A percentile compares a stretch with the other conserved stretches of the same genome.
Evolutionary conservation across 345 rosid species (phyloP).

Genomic region (Geranium brycei): DNA sequence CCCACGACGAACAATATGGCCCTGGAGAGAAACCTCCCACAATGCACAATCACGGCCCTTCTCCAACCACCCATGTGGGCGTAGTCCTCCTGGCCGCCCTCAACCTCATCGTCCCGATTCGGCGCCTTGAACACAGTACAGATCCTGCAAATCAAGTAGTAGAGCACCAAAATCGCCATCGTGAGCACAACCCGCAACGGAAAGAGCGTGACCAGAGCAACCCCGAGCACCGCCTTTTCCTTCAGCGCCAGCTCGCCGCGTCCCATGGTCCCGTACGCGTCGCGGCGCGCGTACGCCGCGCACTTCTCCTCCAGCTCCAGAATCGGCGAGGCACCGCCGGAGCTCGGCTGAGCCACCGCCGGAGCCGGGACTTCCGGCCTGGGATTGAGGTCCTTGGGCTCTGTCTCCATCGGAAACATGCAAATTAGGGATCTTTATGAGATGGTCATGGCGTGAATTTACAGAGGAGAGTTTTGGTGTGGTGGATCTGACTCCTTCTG

Average conservation of each 20-base stretch:
- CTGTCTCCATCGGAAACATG: not conserved
- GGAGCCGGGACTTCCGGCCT: not conserved
- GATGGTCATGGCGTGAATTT: not conserved
- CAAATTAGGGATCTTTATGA: not conserved
- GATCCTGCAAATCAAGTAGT: conserved; percentile 65
- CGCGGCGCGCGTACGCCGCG: conserved; percentile 74
- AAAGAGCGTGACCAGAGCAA: conserved; percentile 56
- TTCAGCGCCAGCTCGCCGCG: conserved; percentile 52
- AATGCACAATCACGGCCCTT: conserved; percentile 46
- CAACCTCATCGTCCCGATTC: conserved; percentile 42
- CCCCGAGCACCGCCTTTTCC: conserved; percentile 49
- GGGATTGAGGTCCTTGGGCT: not conserved
- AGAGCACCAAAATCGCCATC: conserved; percentile 34
- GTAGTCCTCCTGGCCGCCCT: conserved; percentile 74
- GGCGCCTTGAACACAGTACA: conserved; percentile 72
- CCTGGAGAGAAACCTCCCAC: conserved; percentile 63
- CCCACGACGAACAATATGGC: conserved; percentile 69
- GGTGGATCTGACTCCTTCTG: not conserved
- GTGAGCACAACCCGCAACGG: conserved; percentile 56
- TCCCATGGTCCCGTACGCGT: conserved; percentile 87
- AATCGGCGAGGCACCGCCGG: conserved; percentile 67
- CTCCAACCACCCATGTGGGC: conserved; percentile 95
- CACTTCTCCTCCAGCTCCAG: conserved; percentile 79
- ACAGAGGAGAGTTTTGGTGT: not conserved
- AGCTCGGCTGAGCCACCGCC: conserved; percentile 36